Conservation (phyloP, 2,329 filamentous ascomycete genomes). For the Microsporum ferrugineum region DNA sequence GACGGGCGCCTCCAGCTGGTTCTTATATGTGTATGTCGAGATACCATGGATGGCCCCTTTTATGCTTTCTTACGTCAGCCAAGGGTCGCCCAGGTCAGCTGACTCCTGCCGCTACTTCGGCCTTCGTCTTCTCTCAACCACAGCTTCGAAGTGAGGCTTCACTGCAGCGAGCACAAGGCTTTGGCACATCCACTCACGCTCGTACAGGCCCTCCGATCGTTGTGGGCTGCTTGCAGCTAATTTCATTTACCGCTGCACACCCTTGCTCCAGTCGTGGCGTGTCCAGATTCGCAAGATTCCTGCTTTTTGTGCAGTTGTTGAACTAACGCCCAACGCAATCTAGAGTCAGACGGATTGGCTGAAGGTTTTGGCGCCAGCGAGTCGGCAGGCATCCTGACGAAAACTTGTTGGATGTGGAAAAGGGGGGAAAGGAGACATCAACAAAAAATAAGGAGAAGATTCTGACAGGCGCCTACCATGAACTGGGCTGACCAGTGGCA, state of each 20-base stretch:
- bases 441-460: neutral
- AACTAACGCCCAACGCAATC: neutral
- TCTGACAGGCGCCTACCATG: neutral
- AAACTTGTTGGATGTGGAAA: neutral
- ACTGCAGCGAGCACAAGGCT: neutral
- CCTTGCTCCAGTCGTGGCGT: neutral
- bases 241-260: neutral
- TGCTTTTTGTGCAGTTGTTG: neutral
- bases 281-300: conserved; percentile 1
- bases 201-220: neutral
- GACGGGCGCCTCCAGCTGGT: neutral
- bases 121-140: neutral
- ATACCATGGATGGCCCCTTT: neutral
- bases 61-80: neutral
- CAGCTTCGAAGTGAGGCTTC: conserved; percentile 4
- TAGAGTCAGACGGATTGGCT: neutral
- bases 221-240: neutral
- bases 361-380: neutral
- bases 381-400: neutral
- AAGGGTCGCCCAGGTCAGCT: neutral
- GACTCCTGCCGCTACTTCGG: neutral
- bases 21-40: neutral
- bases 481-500: neutral
- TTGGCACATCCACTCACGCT: conserved; percentile 1
- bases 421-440: neutral